phyloP scores from a whole-genome alignment of 495 filamentous ascomycete species.

The Cryomyces antarcticus region DNA sequence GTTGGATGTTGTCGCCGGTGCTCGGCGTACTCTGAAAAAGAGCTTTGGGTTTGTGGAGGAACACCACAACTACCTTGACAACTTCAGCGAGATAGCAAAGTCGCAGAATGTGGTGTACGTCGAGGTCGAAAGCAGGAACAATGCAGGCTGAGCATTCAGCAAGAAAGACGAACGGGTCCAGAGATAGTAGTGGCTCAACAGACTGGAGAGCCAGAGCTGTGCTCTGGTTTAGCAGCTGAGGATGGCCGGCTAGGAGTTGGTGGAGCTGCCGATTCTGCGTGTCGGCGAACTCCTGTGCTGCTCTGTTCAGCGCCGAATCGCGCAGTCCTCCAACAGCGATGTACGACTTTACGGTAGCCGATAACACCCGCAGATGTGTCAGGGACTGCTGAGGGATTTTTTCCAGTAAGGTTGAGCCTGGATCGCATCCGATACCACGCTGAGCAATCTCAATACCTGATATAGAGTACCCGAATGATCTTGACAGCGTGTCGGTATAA shows the following conservation, averaged over 20 bases:
- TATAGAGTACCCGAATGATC: slow-evolving; percentile 70
- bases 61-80: slow-evolving; percentile 47
- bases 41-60: slow-evolving; percentile 2
- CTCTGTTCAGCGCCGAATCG: slow-evolving; percentile 33
- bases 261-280: slow-evolving; percentile 54
- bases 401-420: slow-evolving; percentile 58
- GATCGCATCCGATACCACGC: slow-evolving; percentile 60
- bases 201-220: slow-evolving; percentile 11
- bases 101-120: slow-evolving; percentile 64
- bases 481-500: slow-evolving; percentile 47
- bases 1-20: background rate
- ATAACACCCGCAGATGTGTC: slow-evolving; percentile 74
- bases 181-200: slow-evolving; percentile 37
- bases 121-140: slow-evolving; percentile 46
- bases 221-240: slow-evolving; percentile 12
- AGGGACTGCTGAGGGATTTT: slow-evolving; percentile 63
- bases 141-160: slow-evolving; percentile 50
- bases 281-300: slow-evolving; percentile 44
- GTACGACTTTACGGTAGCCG: slow-evolving; percentile 75
- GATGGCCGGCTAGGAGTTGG: slow-evolving; percentile 43
- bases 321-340: slow-evolving; percentile 53
- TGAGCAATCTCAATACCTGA: slow-evolving; percentile 81
- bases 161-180: slow-evolving; percentile 80
- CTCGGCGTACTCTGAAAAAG: no score
- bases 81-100: slow-evolving; percentile 87